phyloP scores from a whole-genome alignment of 2,329 filamentous ascomycete species.

The Pestalotiopsis sp. region DNA sequence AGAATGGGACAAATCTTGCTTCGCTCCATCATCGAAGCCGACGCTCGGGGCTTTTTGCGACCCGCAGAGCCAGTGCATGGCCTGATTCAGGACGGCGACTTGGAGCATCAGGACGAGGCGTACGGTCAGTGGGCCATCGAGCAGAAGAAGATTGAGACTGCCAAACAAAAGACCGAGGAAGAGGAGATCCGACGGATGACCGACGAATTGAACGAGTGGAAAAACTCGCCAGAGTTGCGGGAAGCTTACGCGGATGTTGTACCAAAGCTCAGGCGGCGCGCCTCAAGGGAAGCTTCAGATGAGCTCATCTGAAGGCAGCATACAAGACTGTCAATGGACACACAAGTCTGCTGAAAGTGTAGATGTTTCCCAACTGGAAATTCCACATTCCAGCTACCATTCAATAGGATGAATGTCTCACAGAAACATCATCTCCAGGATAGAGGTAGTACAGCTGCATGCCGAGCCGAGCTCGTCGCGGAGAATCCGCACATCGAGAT shows the following conservation, averaged over 20 bases:
- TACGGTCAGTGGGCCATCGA: slow-evolving; percentile 10
- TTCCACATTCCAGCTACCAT: neutral
- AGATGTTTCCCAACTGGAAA: neutral
- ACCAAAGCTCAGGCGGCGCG: neutral
- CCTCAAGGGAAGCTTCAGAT: neutral
- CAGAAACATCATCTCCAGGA: neutral
- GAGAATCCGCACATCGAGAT: neutral
- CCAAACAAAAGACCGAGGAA: slow-evolving; percentile 9
- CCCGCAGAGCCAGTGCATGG: slow-evolving; percentile 20
- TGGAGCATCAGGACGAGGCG: slow-evolving; percentile 15
- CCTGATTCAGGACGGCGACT: slow-evolving; percentile 22
- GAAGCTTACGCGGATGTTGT: neutral
- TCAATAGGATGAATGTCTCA: neutral
- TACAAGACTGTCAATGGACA: neutral
- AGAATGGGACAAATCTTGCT: slow-evolving; percentile 24
- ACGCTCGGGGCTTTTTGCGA: slow-evolving; percentile 19
- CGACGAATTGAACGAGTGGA: slow-evolving; percentile 11
- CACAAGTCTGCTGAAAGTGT: too few relatives aligned
- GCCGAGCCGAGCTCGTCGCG: neutral
- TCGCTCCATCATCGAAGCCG: slow-evolving; percentile 21
- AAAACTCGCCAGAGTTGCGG: neutral
- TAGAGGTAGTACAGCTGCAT: neutral
- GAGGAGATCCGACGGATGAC: slow-evolving; percentile 13
- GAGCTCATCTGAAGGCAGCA: neutral
- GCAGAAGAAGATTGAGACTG: neutral